Evolutionary conservation across 352 stramenopile genomes (phyloP).

Genomic region (Phytophthora kernoviae): DNA sequence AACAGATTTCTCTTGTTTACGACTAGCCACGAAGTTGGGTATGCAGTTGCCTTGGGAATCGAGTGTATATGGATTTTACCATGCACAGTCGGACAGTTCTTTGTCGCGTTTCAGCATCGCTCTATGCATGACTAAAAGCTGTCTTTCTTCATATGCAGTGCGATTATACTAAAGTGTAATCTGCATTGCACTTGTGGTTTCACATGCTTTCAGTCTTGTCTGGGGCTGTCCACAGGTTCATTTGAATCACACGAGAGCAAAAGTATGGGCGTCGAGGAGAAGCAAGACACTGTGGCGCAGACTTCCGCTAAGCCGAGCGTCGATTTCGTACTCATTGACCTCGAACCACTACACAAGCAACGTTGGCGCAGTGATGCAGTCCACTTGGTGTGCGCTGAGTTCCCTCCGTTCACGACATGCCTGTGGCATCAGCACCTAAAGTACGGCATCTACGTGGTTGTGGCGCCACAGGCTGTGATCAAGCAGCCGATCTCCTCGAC

Average conservation of each 20-base stretch:
- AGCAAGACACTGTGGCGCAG: background rate
- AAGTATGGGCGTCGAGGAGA: slow-evolving; percentile 3
- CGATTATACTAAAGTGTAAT: no score
- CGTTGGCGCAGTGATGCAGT: slow-evolving; percentile 41
- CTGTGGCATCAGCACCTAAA: slow-evolving; percentile 56
- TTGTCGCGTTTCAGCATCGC: no score
- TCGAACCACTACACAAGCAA: slow-evolving; percentile 54
- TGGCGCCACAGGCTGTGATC: slow-evolving; percentile 35
- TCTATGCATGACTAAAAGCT: background rate
- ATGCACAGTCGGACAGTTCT: background rate
- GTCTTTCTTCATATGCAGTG: background rate
- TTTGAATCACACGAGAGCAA: slow-evolving; percentile 12
- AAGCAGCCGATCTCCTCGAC: slow-evolving; percentile 31
- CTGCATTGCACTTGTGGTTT: no score
- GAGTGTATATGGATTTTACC: background rate
- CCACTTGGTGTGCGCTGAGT: slow-evolving; percentile 41
- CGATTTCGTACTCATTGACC: slow-evolving; percentile 49
- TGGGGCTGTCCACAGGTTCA: background rate
- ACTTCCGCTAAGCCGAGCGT: slow-evolving; percentile 12
- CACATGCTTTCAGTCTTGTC: no score
- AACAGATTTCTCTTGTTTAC: no score
- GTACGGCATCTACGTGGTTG: slow-evolving; percentile 52
- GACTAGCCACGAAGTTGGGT: no score
- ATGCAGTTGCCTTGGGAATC: background rate
- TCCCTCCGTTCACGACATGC: slow-evolving; percentile 42